These are phyloP conservation scores for Macrolepiota fuliginosa DNA, from an alignment of 768 basidiomycete genomes.

Conservation along the genomic window DNA sequence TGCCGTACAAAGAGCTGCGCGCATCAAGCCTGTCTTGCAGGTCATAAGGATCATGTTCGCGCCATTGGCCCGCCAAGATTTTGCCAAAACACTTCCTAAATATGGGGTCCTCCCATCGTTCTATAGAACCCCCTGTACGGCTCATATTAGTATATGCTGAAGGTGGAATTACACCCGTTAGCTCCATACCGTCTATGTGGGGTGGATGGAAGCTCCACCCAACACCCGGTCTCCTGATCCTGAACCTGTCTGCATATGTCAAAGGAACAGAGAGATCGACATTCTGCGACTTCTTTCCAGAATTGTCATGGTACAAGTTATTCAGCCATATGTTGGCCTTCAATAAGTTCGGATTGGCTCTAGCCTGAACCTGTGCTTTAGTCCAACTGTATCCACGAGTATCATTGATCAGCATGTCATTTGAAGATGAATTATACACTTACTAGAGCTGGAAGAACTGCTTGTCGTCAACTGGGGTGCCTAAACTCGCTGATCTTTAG, in stretches of 20 bases:
- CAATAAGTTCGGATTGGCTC: conserved; percentile 65
- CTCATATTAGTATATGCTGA: conserved; percentile 10
- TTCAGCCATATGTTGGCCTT: conserved; percentile 59
- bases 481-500: conserved; percentile 26
- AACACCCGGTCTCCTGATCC: conserved; percentile 66
- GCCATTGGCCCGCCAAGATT: conserved; percentile 63
- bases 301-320: conserved; percentile 52
- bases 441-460: conserved; percentile 78
- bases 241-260: conserved; percentile 71
- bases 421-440: conserved; percentile 18
- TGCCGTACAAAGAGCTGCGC: conserved; percentile 59
- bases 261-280: conserved; percentile 40
- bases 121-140: conserved; percentile 37
- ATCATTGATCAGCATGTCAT: background rate
- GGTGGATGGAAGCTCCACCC: conserved; percentile 49
- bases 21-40: conserved; percentile 59
- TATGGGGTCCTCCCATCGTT: conserved; percentile 67
- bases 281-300: conserved; percentile 30
- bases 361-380: conserved; percentile 57
- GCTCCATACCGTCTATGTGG: conserved; percentile 37
- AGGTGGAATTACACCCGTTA: background rate
- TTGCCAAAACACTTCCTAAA: conserved; percentile 60
- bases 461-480: conserved; percentile 53
- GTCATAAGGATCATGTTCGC: conserved; percentile 64
- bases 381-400: background rate